Evolutionary conservation across 2,329 filamentous ascomycete species (phyloP), one percentile per base, ranked within the genome.

Genomic region (Grosmannia serpens): DNA sequence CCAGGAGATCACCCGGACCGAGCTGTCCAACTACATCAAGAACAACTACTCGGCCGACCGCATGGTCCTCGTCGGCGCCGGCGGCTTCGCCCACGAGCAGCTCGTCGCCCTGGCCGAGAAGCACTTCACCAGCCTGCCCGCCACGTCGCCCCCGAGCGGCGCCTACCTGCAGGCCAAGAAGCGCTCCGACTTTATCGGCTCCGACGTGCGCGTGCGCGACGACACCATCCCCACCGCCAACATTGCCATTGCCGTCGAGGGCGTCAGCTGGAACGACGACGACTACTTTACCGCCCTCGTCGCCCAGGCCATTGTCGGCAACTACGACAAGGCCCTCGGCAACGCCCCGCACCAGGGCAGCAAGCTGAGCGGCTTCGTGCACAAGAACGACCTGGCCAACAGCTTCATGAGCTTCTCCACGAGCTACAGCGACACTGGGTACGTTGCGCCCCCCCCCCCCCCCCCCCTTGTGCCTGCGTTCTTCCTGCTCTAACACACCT

Each of bases 391-490:
- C 74, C 84, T 99, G 63, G 94, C 94, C 75, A 99, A 96, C 81
- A 96, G 91, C 84, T 99, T 96, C 83, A 99, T 99, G 95, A 95
- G 89, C 80, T 99, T 99, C 80, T 96, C 91, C 65, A 99, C 94
- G 66, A 96, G 90, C 82, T 99, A 99, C 80, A 97, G 91, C 71
- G 94, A 99, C 75, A 99, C 94, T 73, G 94, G 91, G 91, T 96
- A 84, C 75, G 86, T 73, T 56, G 4, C 4, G n/a, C 17, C 24
- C 33, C 46, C 38, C 26, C 33, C n/a, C 46, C 3, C 20, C 57
- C 26, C 20, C 8, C 3, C 20, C 20, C 20, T 44, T 44, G 15
- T 10, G 6, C 17, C 51, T 50, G 59, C n/a, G n/a, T n/a, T 59
- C 22, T 55, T 51, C 47, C 2, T 11, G 11, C 3, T 4, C 38